Evolutionary conservation across 768 basidiomycete genomes (phyloP).

Genomic region (Mycena epipterygia): DNA sequence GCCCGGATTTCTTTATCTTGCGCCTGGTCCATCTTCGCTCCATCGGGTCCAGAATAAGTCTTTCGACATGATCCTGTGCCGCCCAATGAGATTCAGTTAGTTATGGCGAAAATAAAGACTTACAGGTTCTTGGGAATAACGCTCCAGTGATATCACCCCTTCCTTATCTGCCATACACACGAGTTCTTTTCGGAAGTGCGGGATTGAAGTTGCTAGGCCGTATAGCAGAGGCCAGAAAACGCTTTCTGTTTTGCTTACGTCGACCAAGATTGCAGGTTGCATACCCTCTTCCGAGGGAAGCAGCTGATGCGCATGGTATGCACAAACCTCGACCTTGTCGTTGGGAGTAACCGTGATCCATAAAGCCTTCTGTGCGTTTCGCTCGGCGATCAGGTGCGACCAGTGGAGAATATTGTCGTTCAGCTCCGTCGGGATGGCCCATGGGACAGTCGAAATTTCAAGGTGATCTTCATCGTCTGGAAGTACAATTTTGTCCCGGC

Average conservation of each 20-base stretch:
- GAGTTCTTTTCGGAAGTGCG: background rate
- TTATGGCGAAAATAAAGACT: no score
- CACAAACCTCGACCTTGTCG: background rate
- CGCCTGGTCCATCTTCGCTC: no score
- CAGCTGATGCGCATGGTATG: background rate
- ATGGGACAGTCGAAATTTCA: no score
- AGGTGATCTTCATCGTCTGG: no score
- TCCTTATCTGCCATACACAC: background rate
- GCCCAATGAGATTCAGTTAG: no score
- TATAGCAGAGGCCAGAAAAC: conserved; percentile 3
- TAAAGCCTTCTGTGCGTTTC: background rate
- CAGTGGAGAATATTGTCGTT: background rate
- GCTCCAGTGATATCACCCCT: background rate
- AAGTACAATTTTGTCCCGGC: no score
- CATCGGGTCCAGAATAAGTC: no score
- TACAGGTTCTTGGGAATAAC: background rate
- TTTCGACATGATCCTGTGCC: no score
- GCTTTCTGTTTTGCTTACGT: background rate
- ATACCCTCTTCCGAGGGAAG: background rate
- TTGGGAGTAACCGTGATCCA: background rate
- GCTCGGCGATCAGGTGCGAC: background rate
- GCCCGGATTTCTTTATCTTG: background rate
- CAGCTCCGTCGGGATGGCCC: background rate
- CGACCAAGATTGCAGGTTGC: background rate
- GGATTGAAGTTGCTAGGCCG: background rate